Base-by-base conservation (phyloP, 192 early-diverging fungal species). In the Mortierella alpina region DNA sequence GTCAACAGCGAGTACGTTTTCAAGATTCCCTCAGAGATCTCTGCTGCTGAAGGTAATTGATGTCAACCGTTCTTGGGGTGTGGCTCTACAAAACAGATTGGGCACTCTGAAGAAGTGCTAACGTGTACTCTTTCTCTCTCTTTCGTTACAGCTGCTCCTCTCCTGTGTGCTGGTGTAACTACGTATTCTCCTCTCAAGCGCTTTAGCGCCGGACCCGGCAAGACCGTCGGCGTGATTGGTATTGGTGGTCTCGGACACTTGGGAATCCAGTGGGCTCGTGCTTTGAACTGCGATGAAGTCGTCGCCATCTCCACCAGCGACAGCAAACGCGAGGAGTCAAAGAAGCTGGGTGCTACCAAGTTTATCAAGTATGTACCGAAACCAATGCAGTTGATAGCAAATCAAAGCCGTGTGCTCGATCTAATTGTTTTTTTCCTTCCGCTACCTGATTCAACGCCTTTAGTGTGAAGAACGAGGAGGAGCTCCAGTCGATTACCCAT, bases 121-220 rank as follows among this genome's bases (percentile, higher is more conserved):
- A 20, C 9, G 2, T 59, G 31, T 59, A 10, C n/a, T 4, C 49
- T 14, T 23, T 57, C 10, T 23, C 0, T 6, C 40, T 54, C 53
- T 31, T 3, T 20, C 7, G 13, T 18, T 11, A 45, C 55, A 77
- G 93, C 90, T n/a, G 91, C 94, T 10, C 93, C 95, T 22, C 83
- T 97, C 51, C 66, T 97, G 57, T 97, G 96, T 81, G 96, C 95
- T 44, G 96, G 95, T 44, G 83, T 91, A 61, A 95, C 96, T 12
- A 91, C 92, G 23, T 94, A 82, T 62, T 20, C 75, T n/a, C 88
- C 92, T 20, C 80, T 94, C n/a, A 83, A 84, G 56, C 81, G 82
- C 10, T 57, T 82, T 31, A 67, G 87, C 5, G 82, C 89, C 41
- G 84, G 83, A 40, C 63, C 84, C 7, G 85, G 85, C 12, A 81